Base-by-base conservation (phyloP, 179 eudicot genomes). In the Silene coronaria region DNA sequence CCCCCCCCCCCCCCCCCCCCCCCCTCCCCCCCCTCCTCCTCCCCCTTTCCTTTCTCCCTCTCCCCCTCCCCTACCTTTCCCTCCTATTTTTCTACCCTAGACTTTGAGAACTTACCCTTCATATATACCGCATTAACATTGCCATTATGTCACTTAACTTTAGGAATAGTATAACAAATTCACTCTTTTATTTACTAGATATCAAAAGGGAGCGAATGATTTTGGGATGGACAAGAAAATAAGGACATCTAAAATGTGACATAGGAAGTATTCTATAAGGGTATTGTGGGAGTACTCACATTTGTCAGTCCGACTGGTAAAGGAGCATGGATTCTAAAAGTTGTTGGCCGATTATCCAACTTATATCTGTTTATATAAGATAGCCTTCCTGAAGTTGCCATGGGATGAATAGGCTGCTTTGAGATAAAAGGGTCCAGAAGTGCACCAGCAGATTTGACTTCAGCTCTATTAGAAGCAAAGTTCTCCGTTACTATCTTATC, bases 291-390 rank as follows among this genome's bases (percentile, higher is more conserved):
- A 65, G 59, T 45, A 81, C 86, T 90, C 84, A 94, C 98, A 83
- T 87, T 84, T 66, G 87, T 89, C 76, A 94, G 86, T 76, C 81
- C 86, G 30, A 68, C 26, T n/a, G 98, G 98, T 74, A 94, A 84
- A 83, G 95, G 92, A 62, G 94, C 83, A 58, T 77, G 24, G 26
- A 94, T 77, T 81, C 73, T 89, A 79, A 94, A 89, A 17, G 89
- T 73, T 7, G 89, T 87, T 13, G 98, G 94, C 19, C 96, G 92
- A 84, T 92, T 92, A 82, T 94, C 97, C 86, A 94, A 76, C 78
- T 89, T 92, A 84, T 88, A 92, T 85, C 90, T 82, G 79, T 87
- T 87, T 59, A 76, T 65, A 67, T 75, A 69, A 77, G 84, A 87
- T 24, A 87, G 86, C 67, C 76, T 70, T 64, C 90, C 88, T 21